Base-by-base conservation (phyloP, 2,329 filamentous ascomycete genomes). In the Verticillium isaacii region DNA sequence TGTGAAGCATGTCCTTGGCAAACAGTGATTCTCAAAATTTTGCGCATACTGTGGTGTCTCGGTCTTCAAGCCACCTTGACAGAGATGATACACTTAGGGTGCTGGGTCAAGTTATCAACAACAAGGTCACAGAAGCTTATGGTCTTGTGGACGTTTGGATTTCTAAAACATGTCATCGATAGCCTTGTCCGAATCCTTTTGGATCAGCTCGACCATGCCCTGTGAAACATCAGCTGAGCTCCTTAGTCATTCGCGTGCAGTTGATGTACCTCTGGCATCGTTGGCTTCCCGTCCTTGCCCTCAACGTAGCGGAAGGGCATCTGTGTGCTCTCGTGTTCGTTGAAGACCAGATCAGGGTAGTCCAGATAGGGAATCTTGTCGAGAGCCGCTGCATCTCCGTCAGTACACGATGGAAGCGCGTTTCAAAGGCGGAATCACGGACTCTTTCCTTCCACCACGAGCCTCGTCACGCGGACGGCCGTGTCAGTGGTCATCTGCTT, bases 401-500 rank as follows among this genome's bases (percentile, higher is more conserved):
- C 66, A 64, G 61, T 32, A 37, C 34, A 19, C 41, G 29, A 17
- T 14, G 57, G 34, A 9, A 37, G 55, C 50, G 29, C 39, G 32
- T 2, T 15, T 34, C 15, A 37, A 8, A 23, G n/a, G 32, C 17
- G 14, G 4, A 17, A 15, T 34, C 25, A 72, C 84, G 66, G 76
- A 96, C 93, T 85, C 79, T 90, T 90, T 66, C 93, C 86, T 71
- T 96, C 90, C 12, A 93, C 88, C 6, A 98, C 90, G 68, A 96
- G 89, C 66, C 95, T 86, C 36, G 95, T 98, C 55, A 97, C 94
- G 67, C 95, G 85, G 58, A 97, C 95, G 5, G 95, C 95, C 23
- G 95, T 99, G 74, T 99, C 95, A 5, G 95, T 99, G 3, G 95
- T 98, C 94, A 99, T 97, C 77, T 99, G 95, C 69, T 93, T 89